Evolutionary conservation across 202 grass and related monocot species (phyloP).

Genomic region (Setaria italica): DNA sequence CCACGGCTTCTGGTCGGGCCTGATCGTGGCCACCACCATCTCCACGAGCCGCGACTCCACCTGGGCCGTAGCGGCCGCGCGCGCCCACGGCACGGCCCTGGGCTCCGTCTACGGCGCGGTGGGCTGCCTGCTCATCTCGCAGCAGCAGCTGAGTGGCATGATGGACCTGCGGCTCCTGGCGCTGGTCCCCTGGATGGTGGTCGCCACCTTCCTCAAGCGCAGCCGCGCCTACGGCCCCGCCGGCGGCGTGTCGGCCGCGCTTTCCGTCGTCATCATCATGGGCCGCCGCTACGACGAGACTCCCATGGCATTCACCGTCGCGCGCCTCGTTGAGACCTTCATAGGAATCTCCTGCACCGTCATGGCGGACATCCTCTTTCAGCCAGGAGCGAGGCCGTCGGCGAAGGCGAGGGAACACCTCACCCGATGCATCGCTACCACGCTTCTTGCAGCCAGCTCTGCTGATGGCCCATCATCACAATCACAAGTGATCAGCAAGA

Average conservation of each 20-base stretch:
- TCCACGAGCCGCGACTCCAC: conserved; percentile 56
- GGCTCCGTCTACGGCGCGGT: conserved; percentile 76
- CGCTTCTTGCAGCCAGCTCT: background rate
- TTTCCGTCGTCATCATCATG: conserved; percentile 69
- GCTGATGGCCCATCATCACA: background rate
- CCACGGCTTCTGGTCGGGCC: conserved; percentile 78
- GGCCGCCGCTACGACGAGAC: conserved; percentile 71
- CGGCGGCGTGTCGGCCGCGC: conserved; percentile 50
- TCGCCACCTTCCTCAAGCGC: conserved; percentile 66
- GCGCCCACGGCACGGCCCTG: conserved; percentile 72
- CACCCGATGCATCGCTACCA: conserved; percentile 35
- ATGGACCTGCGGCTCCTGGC: conserved; percentile 86
- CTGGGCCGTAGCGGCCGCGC: conserved; percentile 55
- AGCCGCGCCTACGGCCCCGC: conserved; percentile 69
- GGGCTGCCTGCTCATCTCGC: conserved; percentile 54
- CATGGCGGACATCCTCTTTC: conserved; percentile 63
- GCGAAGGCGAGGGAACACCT: conserved; percentile 48
- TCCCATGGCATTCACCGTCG: conserved; percentile 61
- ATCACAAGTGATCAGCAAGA: background rate
- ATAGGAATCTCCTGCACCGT: conserved; percentile 66
- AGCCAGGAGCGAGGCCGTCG: conserved; percentile 59
- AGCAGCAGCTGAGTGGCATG: conserved; percentile 32
- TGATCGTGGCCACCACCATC: conserved; percentile 89
- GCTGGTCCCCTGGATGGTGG: conserved; percentile 73
- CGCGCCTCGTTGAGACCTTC: conserved; percentile 76